Evolutionary conservation across 805 yeast species (phyloP).

Genomic region (Wickerhamiella kazuoi): DNA sequence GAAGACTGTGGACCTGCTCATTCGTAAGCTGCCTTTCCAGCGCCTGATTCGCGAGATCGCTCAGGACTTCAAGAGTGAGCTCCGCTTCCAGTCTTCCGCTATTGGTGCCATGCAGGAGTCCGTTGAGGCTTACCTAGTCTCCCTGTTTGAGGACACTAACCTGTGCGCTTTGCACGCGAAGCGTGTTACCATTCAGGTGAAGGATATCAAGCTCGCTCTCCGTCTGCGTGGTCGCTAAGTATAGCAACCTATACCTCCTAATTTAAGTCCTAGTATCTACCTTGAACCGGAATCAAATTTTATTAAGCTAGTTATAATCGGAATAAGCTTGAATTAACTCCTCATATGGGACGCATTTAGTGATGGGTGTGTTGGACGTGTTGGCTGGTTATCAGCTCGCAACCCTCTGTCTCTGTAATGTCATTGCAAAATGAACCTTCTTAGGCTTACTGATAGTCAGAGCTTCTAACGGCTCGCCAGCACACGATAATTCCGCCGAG

Average conservation of each 20-base stretch:
- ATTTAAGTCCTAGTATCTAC: not conserved
- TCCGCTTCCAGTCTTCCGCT: constrained; percentile 79
- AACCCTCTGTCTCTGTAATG: too few species aligned
- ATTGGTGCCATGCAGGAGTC: constrained; percentile 85
- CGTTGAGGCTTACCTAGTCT: constrained; percentile 74
- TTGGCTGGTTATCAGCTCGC: too few species aligned
- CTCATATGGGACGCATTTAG: too few species aligned
- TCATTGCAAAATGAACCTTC: too few species aligned
- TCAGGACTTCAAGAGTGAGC: constrained; percentile 40
- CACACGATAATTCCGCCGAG: too few species aligned
- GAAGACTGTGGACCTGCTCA: constrained; percentile 70
- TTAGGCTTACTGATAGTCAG: too few species aligned
- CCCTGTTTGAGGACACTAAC: constrained; percentile 77
- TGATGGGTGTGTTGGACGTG: too few species aligned
- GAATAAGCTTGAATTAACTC: too few species aligned
- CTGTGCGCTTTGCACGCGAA: constrained; percentile 85
- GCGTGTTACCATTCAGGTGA: constrained; percentile 86
- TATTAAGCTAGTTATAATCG: too few species aligned
- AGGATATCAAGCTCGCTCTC: constrained; percentile 80
- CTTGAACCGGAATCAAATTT: too few species aligned
- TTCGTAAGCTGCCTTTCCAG: constrained; percentile 83
- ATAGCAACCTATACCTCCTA: not conserved
- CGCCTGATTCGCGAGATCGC: constrained; percentile 81
- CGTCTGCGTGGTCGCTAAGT: constrained; percentile 52
- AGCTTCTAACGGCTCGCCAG: too few species aligned